A percentile compares a stretch with the other conserved stretches of the same genome.
These are phyloP conservation scores for Myriosclerotinia curreyana DNA, from an alignment of 2,329 filamentous ascomycete genomes.

Conservation along the genomic window DNA sequence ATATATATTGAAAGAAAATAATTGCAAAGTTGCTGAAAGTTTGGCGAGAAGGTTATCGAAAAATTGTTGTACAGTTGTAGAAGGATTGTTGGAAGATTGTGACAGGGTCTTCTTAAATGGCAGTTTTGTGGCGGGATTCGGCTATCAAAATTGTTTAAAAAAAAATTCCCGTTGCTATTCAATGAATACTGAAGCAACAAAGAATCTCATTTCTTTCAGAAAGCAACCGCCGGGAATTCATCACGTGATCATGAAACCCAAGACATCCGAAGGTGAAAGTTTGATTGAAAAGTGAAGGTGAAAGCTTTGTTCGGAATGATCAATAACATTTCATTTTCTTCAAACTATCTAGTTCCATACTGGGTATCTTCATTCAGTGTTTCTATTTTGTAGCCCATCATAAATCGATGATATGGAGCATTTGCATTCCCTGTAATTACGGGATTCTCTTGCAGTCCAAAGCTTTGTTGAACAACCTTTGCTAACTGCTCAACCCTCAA, in stretches of 20 bases:
- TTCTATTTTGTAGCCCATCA: background rate
- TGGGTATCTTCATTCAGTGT: background rate
- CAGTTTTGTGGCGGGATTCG: background rate
- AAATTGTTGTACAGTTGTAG: background rate
- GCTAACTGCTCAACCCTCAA: background rate
- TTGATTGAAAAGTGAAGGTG: background rate
- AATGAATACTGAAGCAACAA: background rate
- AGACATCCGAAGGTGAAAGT: background rate
- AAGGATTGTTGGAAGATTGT: background rate
- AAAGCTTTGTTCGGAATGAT: background rate
- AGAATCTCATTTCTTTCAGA: conserved; percentile 7
- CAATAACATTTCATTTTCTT: background rate
- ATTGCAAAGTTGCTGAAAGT: background rate
- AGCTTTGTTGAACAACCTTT: background rate
- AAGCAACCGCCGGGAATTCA: background rate
- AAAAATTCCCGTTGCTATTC: background rate
- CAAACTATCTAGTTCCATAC: too few species aligned
- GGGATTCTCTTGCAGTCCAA: background rate
- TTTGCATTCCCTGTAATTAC: conserved; percentile 4
- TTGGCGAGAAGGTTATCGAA: background rate
- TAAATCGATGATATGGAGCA: conserved; percentile 3
- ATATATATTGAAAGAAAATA: background rate
- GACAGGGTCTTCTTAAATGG: background rate
- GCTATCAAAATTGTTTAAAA: conserved; percentile 1
- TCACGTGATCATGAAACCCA: background rate